Percentiles rank a stretch among this genome's conserved stretches.
Evolutionary conservation across 441 rosid genomes (phyloP).

Genomic region (Viola pubescens): DNA sequence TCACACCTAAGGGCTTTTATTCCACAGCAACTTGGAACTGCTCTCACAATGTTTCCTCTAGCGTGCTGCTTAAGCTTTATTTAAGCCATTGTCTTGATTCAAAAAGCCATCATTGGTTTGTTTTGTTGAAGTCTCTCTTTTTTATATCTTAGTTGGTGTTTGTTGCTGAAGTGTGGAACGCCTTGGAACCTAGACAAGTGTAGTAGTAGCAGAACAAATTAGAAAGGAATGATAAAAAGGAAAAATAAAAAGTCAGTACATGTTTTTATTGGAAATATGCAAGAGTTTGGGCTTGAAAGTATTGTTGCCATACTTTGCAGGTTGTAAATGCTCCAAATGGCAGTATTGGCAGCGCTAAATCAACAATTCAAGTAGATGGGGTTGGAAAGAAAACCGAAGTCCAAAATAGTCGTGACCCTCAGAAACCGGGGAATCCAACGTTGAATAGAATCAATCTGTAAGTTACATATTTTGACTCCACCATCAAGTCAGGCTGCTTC

Average conservation of each 20-base stretch:
- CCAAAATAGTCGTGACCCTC: conserved; percentile 23
- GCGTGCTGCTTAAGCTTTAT: too few species aligned
- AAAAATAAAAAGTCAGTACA: not conserved
- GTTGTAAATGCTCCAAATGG: conserved; percentile 23
- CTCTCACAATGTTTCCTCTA: too few species aligned
- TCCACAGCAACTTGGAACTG: too few species aligned
- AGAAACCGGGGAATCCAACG: conserved; percentile 36
- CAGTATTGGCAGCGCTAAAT: conserved; percentile 12
- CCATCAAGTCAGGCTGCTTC: not conserved
- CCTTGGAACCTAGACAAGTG: too few species aligned
- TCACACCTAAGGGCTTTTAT: too few species aligned
- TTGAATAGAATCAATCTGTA: conserved; percentile 71
- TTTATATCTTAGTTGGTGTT: too few species aligned
- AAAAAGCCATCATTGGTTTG: too few species aligned
- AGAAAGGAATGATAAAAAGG: too few species aligned
- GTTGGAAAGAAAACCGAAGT: conserved; percentile 24
- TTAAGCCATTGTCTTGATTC: too few species aligned
- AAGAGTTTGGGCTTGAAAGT: not conserved
- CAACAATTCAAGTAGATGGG: conserved; percentile 17
- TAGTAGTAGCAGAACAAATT: too few species aligned
- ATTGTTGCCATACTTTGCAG: conserved; percentile 28
- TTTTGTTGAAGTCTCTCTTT: too few species aligned
- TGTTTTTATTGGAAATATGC: not conserved
- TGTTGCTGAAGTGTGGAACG: too few species aligned
- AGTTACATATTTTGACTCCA: conserved; percentile 20